Conservation (phyloP, 805 yeast species). For the Starmerella khaoyaiensis region DNA sequence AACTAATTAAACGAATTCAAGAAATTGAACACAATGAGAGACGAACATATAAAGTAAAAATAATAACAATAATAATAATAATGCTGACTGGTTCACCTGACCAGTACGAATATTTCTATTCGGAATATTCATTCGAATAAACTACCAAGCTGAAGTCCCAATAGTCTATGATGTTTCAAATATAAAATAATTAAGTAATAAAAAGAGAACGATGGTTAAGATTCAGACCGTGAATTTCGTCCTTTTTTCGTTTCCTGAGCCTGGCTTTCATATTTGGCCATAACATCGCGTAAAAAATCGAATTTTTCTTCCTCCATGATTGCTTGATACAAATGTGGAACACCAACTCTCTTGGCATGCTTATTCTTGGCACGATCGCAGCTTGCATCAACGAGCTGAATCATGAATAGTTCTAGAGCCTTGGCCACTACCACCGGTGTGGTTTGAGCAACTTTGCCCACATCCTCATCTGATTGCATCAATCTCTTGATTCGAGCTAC, state of each 20-base stretch:
- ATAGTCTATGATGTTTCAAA: too few relatives aligned
- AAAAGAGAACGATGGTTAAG: background rate
- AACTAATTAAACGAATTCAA: too few relatives aligned
- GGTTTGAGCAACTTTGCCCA: constrained; percentile 96
- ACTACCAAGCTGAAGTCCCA: too few relatives aligned
- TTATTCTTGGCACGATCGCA: constrained; percentile 60
- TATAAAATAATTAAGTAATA: constrained; percentile 2
- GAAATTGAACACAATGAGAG: too few relatives aligned
- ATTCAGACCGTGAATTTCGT: too few relatives aligned
- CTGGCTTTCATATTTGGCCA: constrained; percentile 41
- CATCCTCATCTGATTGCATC: constrained; percentile 97
- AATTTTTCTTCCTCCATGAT: constrained; percentile 78
- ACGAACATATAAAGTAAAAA: too few relatives aligned
- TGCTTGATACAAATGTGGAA: constrained; percentile 72
- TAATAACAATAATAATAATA: too few relatives aligned
- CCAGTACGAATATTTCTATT: too few relatives aligned
- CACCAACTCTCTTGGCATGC: constrained; percentile 69
- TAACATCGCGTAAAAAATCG: constrained; percentile 76
- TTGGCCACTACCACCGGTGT: constrained; percentile 97
- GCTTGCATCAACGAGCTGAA: constrained; percentile 74
- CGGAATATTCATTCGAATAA: too few relatives aligned
- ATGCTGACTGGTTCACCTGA: too few relatives aligned
- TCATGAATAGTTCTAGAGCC: constrained; percentile 83
- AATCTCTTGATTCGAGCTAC: constrained; percentile 84
- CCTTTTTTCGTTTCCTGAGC: constrained; percentile 21